Evolutionary conservation across 2,329 filamentous ascomycete genomes (phyloP).

Genomic region (Xylariaceae sp.): DNA sequence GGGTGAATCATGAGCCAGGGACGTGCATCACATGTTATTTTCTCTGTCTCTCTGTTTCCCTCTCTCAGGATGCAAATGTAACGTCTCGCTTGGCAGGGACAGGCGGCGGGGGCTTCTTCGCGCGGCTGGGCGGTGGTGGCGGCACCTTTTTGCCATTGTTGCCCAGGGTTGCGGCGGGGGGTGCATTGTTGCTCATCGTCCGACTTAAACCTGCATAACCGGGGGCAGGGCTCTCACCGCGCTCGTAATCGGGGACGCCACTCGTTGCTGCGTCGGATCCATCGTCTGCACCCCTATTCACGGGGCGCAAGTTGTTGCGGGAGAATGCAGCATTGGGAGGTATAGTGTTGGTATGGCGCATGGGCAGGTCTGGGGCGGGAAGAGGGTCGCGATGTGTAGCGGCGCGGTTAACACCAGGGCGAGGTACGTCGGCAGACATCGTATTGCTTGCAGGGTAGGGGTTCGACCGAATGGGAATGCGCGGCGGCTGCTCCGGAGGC

Average conservation of each 20-base stretch:
- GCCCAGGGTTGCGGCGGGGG: conserved; percentile 14
- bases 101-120: conserved; percentile 53
- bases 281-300: conserved; percentile 44
- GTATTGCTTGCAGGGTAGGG: conserved; percentile 26
- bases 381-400: conserved; percentile 31
- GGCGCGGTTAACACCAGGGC: conserved; percentile 28
- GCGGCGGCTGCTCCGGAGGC: conserved; percentile 35
- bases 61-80: conserved; percentile 18
- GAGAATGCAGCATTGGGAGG: conserved; percentile 34
- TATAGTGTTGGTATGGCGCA: conserved; percentile 25
- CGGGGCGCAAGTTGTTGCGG: conserved; percentile 42
- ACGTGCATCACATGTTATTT: neutral
- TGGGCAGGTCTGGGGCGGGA: conserved; percentile 20
- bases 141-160: conserved; percentile 36
- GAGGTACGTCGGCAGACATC: conserved; percentile 28
- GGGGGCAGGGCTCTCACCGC: conserved; percentile 51
- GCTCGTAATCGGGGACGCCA: conserved; percentile 48
- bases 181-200: conserved; percentile 37
- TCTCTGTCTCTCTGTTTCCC: neutral
- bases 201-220: conserved; percentile 51
- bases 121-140: conserved; percentile 42
- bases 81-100: conserved; percentile 39
- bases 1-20: too few relatives aligned
- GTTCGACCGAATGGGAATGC: conserved; percentile 42
- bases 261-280: conserved; percentile 49